Evolutionary conservation across 2,329 filamentous ascomycete species (phyloP), one percentile per base, ranked within the genome.

Genomic region (Knoxdaviesia proteae): DNA sequence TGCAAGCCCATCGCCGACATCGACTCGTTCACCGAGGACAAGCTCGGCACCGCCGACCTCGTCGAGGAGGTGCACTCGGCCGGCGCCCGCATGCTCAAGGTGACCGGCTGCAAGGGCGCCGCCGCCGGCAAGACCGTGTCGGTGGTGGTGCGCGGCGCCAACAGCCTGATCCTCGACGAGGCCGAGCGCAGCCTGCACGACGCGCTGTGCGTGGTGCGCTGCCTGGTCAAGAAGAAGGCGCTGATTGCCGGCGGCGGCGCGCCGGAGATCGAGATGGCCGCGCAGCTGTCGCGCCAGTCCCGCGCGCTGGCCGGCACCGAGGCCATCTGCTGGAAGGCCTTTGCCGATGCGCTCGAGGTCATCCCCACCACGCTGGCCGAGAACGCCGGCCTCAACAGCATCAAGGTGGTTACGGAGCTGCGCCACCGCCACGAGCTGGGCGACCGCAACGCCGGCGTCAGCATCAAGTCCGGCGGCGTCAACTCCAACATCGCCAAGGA

Each of bases 1-100:
- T 98, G 90, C 76, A 98, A 98, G 67, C 90, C 90, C 41, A 90
- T 98, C 55, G 90, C 90, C 52, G 92, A 98, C 57, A 82, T 98
- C 54, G 90, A 98, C 61, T 94, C 87, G 8, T 98, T 98, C 65
- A 90, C 86, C 11, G 90, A 98, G 64, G 90, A 98, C 63, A 98
- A 96, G 69, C 77, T 98, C 44, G 90, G 87, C 49, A 80, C 77
- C 37, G 90, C 90, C 34, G 90, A 98, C 55, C 68, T 98, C 34
- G 77, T 98, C 29, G 90, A 98, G 63, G 90, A 98, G 63, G 75
- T 84, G 7, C 78, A 90, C 57, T 77, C 79, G 36, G 83, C 80
- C 10, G 90, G 90, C 47, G 82, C 86, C 47, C 80, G 88, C 50
- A 88, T 94, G 63, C 84, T 94, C 54, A 94, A 94, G 69, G 76